Conservation (phyloP, 1,284 basidiomycete genomes). For the Tausonia pullulans region DNA sequence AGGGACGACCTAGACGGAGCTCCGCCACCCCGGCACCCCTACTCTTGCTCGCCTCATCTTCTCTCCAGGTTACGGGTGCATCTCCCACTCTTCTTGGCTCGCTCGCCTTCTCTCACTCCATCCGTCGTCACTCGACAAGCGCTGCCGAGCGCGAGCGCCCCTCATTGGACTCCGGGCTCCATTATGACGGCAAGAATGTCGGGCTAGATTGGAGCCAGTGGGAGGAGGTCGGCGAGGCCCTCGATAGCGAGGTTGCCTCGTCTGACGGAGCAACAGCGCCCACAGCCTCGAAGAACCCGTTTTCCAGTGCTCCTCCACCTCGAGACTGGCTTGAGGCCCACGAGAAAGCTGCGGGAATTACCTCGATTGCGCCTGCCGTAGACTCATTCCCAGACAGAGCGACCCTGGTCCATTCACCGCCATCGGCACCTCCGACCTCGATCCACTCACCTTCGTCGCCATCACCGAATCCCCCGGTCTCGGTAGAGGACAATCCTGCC, state of each 20-base stretch:
- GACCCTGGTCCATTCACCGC: background rate
- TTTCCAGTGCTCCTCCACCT: too few relatives aligned
- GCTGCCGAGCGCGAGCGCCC: background rate
- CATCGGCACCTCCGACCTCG: background rate
- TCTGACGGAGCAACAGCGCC: too few relatives aligned
- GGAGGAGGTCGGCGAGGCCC: background rate
- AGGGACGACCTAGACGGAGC: conserved; percentile 5
- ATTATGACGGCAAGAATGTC: too few relatives aligned
- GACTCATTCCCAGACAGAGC: background rate
- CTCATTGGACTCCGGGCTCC: too few relatives aligned
- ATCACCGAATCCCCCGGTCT: too few relatives aligned
- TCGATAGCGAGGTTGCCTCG: too few relatives aligned
- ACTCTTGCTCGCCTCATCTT: background rate
- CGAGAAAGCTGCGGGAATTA: too few relatives aligned
- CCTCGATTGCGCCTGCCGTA: background rate
- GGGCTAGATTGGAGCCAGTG: too few relatives aligned
- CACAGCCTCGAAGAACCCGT: too few relatives aligned
- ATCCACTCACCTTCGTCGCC: background rate
- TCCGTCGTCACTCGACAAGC: background rate
- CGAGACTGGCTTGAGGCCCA: too few relatives aligned
- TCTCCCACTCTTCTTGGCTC: background rate
- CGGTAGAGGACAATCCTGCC: background rate
- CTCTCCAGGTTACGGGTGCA: background rate
- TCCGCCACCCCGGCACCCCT: background rate
- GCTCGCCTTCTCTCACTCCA: background rate